Conservation (phyloP, 495 filamentous ascomycete species). For the Cladorrhinum samala region DNA sequence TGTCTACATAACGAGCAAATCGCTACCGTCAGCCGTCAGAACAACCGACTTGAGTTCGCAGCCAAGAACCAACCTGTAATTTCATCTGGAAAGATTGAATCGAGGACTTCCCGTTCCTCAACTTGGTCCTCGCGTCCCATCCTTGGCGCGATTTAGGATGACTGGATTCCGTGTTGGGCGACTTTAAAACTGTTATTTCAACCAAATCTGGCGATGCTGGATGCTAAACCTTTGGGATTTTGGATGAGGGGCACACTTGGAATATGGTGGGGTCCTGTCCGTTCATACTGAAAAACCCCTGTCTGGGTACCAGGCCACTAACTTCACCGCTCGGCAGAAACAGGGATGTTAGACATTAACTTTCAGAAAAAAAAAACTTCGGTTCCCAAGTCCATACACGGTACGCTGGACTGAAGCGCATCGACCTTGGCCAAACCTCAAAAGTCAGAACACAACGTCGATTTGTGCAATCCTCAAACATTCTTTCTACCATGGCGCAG, state of each 20-base stretch:
- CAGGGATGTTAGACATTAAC: conserved; percentile 16
- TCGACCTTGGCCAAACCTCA: background rate
- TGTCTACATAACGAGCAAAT: conserved; percentile 45
- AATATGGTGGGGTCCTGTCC: background rate
- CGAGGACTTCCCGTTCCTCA: conserved; percentile 94
- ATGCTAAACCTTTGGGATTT: no score
- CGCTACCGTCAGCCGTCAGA: background rate
- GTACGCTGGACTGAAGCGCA: background rate
- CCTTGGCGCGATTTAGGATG: conserved; percentile 14
- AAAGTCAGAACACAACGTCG: no score
- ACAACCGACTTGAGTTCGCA: background rate
- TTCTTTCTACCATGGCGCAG: conserved; percentile 20
- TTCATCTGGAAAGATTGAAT: conserved; percentile 97
- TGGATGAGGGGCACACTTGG: conserved; percentile 3
- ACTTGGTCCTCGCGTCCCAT: conserved; percentile 94
- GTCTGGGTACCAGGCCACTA: conserved; percentile 5
- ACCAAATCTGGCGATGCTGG: background rate
- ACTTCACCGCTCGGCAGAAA: conserved; percentile 38
- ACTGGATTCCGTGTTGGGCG: background rate
- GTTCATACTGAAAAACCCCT: background rate
- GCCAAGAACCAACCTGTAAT: conserved; percentile 63
- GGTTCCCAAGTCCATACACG: background rate
- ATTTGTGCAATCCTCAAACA: no score
- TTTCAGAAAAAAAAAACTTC: conserved; percentile 22
- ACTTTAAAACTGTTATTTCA: background rate